Base-by-base conservation (phyloP, 2,329 filamentous ascomycete species). In the Dothideomycetidae sp. region DNA sequence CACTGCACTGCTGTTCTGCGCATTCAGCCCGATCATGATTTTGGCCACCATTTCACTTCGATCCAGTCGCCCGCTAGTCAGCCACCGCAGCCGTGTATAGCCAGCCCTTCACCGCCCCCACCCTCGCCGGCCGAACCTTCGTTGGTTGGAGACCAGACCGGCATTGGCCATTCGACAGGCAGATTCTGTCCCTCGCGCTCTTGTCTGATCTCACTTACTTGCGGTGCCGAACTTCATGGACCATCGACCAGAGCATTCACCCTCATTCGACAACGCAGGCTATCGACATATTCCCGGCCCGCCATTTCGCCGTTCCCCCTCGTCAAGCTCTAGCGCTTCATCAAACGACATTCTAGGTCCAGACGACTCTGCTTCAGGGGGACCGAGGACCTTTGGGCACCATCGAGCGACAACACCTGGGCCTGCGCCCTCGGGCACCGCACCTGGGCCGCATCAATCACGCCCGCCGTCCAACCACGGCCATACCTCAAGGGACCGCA, bases 171-270 rank as follows among this genome's bases (percentile, higher is more conserved):
- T n/a, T n/a, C n/a, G n/a, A n/a, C n/a, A n/a, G n/a, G n/a, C n/a
- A n/a, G n/a, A n/a, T n/a, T n/a, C n/a, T n/a, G n/a, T n/a, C n/a
- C n/a, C n/a, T n/a, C n/a, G n/a, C n/a, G n/a, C n/a, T n/a, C n/a
- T n/a, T n/a, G n/a, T n/a, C n/a, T n/a, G n/a, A n/a, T n/a, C n/a
- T n/a, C n/a, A n/a, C n/a, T n/a, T n/a, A n/a, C n/a, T n/a, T n/a
- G n/a, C n/a, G n/a, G n/a, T n/a, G n/a, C n/a, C n/a, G 9, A 21
- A 13, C 36, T 38, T 38, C 28, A 38, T 38, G 36, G 36, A 16
- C 30, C 14, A 30, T 31, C 19, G 31, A 32, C 29, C 36, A 30
- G 28, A 29, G 13, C 14, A 15, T 5, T 18, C 23, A 11, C 36
- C 21, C 7, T 7, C n/a, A n/a, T 26, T 26, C 21, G 21, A 26